phyloP scores from a whole-genome alignment of 805 yeast genomes.

The Metschnikowia santaceciliae region DNA sequence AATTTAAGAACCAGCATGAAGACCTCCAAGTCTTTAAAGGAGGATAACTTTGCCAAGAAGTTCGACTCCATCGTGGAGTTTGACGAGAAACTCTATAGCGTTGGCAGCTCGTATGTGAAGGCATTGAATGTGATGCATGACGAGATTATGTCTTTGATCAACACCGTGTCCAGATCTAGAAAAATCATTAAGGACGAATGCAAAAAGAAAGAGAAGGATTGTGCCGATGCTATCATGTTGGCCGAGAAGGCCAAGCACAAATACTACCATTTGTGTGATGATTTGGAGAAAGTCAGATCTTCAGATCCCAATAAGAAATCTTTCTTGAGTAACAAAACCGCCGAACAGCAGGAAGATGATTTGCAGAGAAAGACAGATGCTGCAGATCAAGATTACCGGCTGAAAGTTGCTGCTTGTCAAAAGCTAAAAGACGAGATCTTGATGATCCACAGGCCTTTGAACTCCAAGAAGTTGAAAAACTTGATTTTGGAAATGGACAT shows the following conservation, averaged over 20 bases:
- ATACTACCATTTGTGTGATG: constrained; percentile 78
- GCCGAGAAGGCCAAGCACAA: constrained; percentile 83
- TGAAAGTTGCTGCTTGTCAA: constrained; percentile 68
- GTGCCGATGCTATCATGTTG: constrained; percentile 69
- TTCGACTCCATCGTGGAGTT: constrained; percentile 67
- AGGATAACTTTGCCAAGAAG: constrained; percentile 62
- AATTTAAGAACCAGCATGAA: constrained; percentile 50
- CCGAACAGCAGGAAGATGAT: constrained; percentile 89
- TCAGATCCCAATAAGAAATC: constrained; percentile 84
- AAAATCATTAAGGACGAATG: constrained; percentile 81
- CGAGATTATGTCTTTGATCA: constrained; percentile 68
- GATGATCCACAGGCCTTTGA: constrained; percentile 71
- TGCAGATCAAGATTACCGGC: constrained; percentile 85
- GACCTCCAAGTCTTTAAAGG: constrained; percentile 41
- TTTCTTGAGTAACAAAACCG: constrained; percentile 72
- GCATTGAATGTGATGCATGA: constrained; percentile 83
- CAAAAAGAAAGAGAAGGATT: constrained; percentile 76
- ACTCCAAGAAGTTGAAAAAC: constrained; percentile 66
- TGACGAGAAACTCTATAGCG: constrained; percentile 70
- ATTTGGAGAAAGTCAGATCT: constrained; percentile 74
- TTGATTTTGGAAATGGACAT: constrained; percentile 83
- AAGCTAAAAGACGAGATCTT: constrained; percentile 70
- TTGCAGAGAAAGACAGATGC: constrained; percentile 70
- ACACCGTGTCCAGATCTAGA: constrained; percentile 67
- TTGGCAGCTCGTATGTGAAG: constrained; percentile 70